Evolutionary conservation across 768 basidiomycete genomes (phyloP).

Genomic region (Psilocybe tampanensis): DNA sequence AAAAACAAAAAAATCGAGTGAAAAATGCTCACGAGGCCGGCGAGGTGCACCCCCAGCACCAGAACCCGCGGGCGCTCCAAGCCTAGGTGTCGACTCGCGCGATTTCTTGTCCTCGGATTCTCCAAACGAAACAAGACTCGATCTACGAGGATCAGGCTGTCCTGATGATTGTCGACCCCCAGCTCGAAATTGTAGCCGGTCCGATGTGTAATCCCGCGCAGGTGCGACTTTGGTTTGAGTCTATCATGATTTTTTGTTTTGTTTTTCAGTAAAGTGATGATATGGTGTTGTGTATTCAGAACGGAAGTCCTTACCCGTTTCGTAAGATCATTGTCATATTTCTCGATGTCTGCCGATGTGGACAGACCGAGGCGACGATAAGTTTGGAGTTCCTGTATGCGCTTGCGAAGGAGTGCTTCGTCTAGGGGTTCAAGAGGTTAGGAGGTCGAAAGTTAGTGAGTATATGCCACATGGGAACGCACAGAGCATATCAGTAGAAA

Average conservation of each 20-base stretch:
- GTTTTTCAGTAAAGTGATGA: too few species aligned
- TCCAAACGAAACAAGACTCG: conserved; percentile 40
- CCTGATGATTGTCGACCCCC: conserved; percentile 54
- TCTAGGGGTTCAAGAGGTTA: conserved; percentile 46
- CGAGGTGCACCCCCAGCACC: conserved; percentile 41
- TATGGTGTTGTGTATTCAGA: too few species aligned
- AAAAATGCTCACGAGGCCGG: conserved; percentile 42
- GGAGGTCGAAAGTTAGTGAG: background rate
- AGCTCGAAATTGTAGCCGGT: conserved; percentile 54
- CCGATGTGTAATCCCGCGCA: conserved; percentile 54
- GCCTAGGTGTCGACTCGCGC: conserved; percentile 64
- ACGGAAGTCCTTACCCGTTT: conserved; percentile 60
- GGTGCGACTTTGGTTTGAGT: conserved; percentile 63
- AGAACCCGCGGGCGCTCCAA: conserved; percentile 35
- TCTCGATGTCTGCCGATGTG: conserved; percentile 86
- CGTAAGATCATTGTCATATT: conserved; percentile 75
- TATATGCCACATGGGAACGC: conserved; percentile 26
- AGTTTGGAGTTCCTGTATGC: conserved; percentile 89
- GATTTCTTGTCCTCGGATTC: conserved; percentile 58
- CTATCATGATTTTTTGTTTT: conserved; percentile 40
- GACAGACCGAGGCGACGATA: conserved; percentile 87
- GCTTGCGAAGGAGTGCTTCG: conserved; percentile 83
- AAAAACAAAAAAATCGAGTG: too few species aligned
- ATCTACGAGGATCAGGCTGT: conserved; percentile 55
- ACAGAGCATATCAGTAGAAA: conserved; percentile 91